Percentiles rank a stretch among this genome's conserved stretches.
phyloP scores from a whole-genome alignment of 441 rosid genomes.

The Gossypium davidsonii region DNA sequence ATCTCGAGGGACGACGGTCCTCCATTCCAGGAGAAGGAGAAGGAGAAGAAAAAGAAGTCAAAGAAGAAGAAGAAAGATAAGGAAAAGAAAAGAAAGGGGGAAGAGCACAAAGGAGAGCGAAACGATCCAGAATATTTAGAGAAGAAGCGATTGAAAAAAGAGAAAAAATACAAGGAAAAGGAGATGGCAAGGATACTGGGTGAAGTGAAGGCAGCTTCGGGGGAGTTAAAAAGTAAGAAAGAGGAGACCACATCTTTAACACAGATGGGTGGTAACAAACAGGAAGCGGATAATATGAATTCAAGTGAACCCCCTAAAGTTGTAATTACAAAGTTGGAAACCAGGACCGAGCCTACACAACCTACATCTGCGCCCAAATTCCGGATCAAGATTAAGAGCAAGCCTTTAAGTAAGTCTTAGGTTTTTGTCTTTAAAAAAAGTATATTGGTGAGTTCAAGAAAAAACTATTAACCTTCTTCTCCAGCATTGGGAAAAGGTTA shows the following conservation, averaged over 20 bases:
- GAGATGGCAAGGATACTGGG: slow-evolving; percentile 58
- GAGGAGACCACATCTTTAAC: slow-evolving; percentile 28
- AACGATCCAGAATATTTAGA: slow-evolving; percentile 66
- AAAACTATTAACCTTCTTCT: too few species aligned
- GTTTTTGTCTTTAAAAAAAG: not conserved
- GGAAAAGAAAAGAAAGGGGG: slow-evolving; percentile 64
- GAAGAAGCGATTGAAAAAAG: slow-evolving; percentile 75
- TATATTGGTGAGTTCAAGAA: too few species aligned
- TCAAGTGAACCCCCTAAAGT: slow-evolving; percentile 33
- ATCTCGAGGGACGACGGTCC: slow-evolving; percentile 33
- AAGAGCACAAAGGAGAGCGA: slow-evolving; percentile 31
- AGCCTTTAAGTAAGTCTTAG: slow-evolving; percentile 37
- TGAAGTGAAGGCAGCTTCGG: slow-evolving; percentile 31
- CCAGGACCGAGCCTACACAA: slow-evolving; percentile 46
- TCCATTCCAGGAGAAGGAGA: slow-evolving; percentile 36
- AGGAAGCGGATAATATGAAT: slow-evolving; percentile 20
- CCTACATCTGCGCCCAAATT: slow-evolving; percentile 45
- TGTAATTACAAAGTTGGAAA: slow-evolving; percentile 30
- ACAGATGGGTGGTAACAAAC: slow-evolving; percentile 24
- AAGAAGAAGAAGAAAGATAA: slow-evolving; percentile 34
- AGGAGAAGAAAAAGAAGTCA: slow-evolving; percentile 25
- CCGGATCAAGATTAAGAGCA: slow-evolving; percentile 65
- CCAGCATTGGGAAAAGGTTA: too few species aligned
- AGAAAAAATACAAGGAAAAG: slow-evolving; percentile 74
- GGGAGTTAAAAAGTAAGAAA: slow-evolving; percentile 24